Evolutionary conservation across 345 rosid genomes (phyloP).

Genomic region (Populus tremula): DNA sequence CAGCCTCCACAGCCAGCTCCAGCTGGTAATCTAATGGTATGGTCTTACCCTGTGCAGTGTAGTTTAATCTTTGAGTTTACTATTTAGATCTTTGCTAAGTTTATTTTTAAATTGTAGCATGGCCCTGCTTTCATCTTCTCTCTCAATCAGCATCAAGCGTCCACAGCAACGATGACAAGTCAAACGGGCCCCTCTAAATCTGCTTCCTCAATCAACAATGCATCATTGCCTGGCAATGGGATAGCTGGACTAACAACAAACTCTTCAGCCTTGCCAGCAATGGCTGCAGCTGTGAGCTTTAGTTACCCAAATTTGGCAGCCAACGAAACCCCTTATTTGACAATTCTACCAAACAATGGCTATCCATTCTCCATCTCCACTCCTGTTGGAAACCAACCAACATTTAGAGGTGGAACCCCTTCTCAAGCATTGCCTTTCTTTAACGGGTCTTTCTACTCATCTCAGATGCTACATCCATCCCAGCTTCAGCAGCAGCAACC

Average conservation of each 20-base stretch:
- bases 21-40: conserved; percentile 46
- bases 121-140: conserved; percentile 49
- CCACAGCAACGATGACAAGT: conserved; percentile 19
- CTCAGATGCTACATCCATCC: conserved; percentile 50
- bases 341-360: conserved; percentile 47
- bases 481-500: conserved; percentile 43
- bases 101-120: conserved; percentile 31
- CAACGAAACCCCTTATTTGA: conserved; percentile 42
- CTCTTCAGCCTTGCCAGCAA: conserved; percentile 22
- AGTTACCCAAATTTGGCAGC: conserved; percentile 42
- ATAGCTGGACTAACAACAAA: conserved; percentile 15
- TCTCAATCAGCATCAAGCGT: conserved; percentile 40
- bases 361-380: conserved; percentile 39
- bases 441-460: conserved; percentile 49
- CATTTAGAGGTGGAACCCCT: conserved; percentile 38
- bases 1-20: conserved; percentile 33
- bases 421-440: conserved; percentile 44
- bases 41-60: neutral
- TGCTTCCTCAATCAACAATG: conserved; percentile 28
- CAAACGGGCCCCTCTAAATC: conserved; percentile 32
- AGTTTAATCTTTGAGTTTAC: neutral
- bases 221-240: conserved; percentile 27
- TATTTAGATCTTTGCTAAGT: neutral
- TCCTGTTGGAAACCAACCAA: conserved; percentile 12
- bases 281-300: conserved; percentile 36